Evolutionary conservation across 2,329 filamentous ascomycete genomes (phyloP).

Genomic region (Basipetospora chlamydospora): DNA sequence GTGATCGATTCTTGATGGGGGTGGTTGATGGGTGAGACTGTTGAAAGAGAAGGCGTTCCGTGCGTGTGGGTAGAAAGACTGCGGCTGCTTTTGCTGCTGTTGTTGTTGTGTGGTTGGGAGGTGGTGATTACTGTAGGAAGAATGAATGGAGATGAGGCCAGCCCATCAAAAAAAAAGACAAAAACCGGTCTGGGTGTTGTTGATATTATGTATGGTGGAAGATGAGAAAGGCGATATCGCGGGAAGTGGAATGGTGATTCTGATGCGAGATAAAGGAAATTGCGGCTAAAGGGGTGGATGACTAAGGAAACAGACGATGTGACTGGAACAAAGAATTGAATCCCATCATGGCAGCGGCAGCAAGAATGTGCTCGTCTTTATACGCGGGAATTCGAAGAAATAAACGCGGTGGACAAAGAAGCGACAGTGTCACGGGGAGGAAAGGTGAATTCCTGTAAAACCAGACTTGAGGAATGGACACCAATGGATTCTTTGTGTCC

Average conservation of each 20-base stretch:
- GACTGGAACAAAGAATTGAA: too few species aligned
- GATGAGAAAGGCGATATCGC: background rate
- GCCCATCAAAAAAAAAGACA: background rate
- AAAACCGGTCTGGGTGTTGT: background rate
- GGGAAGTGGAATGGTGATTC: too few species aligned
- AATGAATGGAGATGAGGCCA: slow-evolving; percentile 3
- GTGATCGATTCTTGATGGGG: too few species aligned
- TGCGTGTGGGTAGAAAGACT: background rate
- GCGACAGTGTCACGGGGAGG: too few species aligned
- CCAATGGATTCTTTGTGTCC: too few species aligned
- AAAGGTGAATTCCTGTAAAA: too few species aligned
- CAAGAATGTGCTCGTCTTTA: too few species aligned
- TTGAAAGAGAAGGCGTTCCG: background rate
- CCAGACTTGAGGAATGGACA: too few species aligned
- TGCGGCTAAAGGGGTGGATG: background rate
- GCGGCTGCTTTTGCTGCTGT: background rate
- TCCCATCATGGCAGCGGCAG: too few species aligned
- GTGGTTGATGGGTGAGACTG: background rate
- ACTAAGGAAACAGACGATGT: background rate
- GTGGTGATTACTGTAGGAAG: background rate
- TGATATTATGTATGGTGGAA: background rate
- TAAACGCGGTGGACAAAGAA: too few species aligned
- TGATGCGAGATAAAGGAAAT: background rate
- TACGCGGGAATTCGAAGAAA: too few species aligned
- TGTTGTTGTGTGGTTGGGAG: too few species aligned